These are phyloP conservation scores for Rhynchosporium graminicola DNA, from an alignment of 2,329 filamentous ascomycete species.

Conservation along the genomic window DNA sequence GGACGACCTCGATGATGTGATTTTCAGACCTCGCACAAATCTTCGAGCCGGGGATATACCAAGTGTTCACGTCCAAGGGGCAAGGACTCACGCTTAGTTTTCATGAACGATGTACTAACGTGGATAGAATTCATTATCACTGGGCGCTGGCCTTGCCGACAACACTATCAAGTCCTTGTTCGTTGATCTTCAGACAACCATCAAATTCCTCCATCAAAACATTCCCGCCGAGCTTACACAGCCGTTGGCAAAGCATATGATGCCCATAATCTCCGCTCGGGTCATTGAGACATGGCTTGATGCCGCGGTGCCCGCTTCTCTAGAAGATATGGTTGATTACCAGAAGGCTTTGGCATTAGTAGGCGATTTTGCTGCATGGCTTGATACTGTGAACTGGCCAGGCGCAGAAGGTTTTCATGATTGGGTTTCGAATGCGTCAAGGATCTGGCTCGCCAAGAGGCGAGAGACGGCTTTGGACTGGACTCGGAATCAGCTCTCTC, in stretches of 20 bases:
- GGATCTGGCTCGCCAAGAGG: conserved; percentile 83
- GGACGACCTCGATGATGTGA: conserved; percentile 60
- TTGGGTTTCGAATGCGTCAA: conserved; percentile 80
- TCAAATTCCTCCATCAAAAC: conserved; percentile 53
- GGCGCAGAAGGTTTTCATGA: conserved; percentile 65
- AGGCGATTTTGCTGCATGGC: conserved; percentile 60
- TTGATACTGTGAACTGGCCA: conserved; percentile 65
- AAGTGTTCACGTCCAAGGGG: conserved; percentile 48
- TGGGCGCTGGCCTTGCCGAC: conserved; percentile 46
- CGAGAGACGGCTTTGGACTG: conserved; percentile 76
- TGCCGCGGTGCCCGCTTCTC: conserved; percentile 71
- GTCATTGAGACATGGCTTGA: conserved; percentile 76
- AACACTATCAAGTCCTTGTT: conserved; percentile 53
- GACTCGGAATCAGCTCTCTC: conserved; percentile 68
- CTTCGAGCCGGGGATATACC: conserved; percentile 37
- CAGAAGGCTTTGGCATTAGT: conserved; percentile 68
- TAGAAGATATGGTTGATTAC: conserved; percentile 71
- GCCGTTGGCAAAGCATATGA: conserved; percentile 67
- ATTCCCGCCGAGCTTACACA: conserved; percentile 57
- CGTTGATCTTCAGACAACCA: conserved; percentile 52
- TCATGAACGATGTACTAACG: background rate
- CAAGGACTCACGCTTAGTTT: conserved; percentile 34
- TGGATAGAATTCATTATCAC: conserved; percentile 46
- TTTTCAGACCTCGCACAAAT: conserved; percentile 62
- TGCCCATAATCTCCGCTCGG: conserved; percentile 66